A percentile compares a stretch with the other conserved stretches of the same genome.
Evolutionary conservation across 805 yeast genomes (phyloP).

Genomic region (Priceomyces castillae): DNA sequence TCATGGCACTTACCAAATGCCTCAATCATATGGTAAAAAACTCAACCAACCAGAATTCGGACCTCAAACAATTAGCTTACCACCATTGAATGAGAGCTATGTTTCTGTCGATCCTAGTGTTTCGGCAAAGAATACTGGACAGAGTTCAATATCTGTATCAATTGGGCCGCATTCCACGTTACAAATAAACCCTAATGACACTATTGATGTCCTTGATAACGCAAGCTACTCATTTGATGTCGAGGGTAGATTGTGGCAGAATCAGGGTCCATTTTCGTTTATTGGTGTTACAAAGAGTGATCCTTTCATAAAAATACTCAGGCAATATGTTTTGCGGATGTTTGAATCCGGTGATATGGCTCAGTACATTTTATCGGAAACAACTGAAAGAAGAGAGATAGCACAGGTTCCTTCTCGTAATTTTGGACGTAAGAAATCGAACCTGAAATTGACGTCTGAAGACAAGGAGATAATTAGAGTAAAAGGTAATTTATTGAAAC

Average conservation of each 20-base stretch:
- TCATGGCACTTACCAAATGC: background rate
- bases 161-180: conserved; percentile 36
- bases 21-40: background rate
- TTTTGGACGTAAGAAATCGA: background rate
- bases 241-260: conserved; percentile 40
- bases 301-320: conserved; percentile 34
- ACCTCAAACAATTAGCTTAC: background rate
- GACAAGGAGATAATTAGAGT: too few relatives aligned
- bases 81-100: conserved; percentile 1
- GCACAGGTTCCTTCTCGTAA: background rate
- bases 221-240: conserved; percentile 34
- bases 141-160: conserved; percentile 20
- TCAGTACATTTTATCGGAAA: conserved; percentile 22
- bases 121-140: background rate
- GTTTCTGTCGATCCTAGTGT: background rate
- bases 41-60: background rate
- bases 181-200: conserved; percentile 32
- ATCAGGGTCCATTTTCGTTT: conserved; percentile 39
- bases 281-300: conserved; percentile 41
- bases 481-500: too few relatives aligned
- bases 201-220: conserved; percentile 29
- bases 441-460: too few relatives aligned
- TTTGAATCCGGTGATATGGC: conserved; percentile 35
- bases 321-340: conserved; percentile 33
- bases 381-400: conserved; percentile 12